Percentiles rank a stretch among this genome's conserved stretches.
phyloP scores from a whole-genome alignment of 768 basidiomycete genomes.

The Termitomyces sp. region DNA sequence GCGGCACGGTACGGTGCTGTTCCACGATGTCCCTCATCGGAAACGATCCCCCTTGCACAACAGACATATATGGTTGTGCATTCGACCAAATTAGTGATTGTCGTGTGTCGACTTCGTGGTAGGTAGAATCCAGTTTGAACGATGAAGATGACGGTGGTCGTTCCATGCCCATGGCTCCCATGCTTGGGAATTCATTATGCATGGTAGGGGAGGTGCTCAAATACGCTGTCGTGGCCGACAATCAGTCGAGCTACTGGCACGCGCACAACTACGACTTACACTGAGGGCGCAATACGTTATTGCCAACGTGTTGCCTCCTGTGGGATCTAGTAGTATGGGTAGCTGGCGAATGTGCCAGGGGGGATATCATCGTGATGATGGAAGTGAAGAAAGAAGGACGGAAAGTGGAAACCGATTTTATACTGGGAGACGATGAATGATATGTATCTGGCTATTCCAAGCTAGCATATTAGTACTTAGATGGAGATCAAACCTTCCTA shows the following conservation, averaged over 20 bases:
- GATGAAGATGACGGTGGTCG: neutral
- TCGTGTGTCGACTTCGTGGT: neutral
- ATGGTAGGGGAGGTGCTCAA: neutral
- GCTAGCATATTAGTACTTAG: too few relatives aligned
- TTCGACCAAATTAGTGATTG: neutral
- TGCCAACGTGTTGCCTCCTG: too few relatives aligned
- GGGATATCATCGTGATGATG: too few relatives aligned
- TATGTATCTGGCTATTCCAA: too few relatives aligned
- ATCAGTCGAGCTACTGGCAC: neutral
- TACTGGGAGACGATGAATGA: too few relatives aligned
- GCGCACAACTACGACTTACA: too few relatives aligned
- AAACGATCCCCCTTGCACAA: neutral
- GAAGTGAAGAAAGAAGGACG: too few relatives aligned
- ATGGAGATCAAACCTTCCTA: too few relatives aligned
- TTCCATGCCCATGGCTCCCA: neutral
- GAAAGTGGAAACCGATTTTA: too few relatives aligned
- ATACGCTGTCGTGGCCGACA: neutral
- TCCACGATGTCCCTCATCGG: neutral
- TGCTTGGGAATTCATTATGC: neutral
- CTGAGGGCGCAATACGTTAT: too few relatives aligned
- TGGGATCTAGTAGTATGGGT: too few relatives aligned
- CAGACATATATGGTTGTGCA: neutral
- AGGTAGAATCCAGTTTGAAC: neutral
- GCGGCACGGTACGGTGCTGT: neutral
- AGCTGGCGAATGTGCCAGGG: too few relatives aligned